Percentiles rank a stretch among this genome's conserved stretches.
Conservation (phyloP, 768 basidiomycete species). For the Podaxis rugospora region DNA sequence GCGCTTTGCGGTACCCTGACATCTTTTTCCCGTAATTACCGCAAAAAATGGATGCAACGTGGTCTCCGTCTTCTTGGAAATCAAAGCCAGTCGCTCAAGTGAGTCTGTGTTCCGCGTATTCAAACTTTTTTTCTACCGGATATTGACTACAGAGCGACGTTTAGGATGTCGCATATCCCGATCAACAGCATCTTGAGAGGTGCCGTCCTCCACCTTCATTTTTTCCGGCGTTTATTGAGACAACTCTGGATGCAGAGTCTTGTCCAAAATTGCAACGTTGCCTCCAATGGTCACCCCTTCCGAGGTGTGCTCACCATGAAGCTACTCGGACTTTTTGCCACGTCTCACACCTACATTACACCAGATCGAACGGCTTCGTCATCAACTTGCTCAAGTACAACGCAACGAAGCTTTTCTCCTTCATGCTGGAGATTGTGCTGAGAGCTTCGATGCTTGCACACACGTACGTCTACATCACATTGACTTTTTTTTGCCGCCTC, state of each 20-base stretch:
- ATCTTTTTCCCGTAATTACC: conserved; percentile 1
- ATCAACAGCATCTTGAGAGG: conserved; percentile 17
- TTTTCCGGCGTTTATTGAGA: background rate
- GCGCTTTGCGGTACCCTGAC: background rate
- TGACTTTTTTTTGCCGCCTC: conserved; percentile 1
- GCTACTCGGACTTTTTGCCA: conserved; percentile 25
- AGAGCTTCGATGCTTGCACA: conserved; percentile 89
- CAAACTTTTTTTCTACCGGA: background rate
- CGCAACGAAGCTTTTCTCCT: conserved; percentile 88
- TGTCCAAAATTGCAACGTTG: conserved; percentile 70
- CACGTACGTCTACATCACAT: conserved; percentile 46
- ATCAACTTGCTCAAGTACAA: conserved; percentile 78
- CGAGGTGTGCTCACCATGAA: conserved; percentile 55
- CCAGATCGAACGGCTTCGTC: conserved; percentile 79
- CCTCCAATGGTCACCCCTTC: conserved; percentile 92
- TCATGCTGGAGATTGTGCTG: conserved; percentile 98
- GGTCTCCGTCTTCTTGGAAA: conserved; percentile 82
- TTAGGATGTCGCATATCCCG: conserved; percentile 20
- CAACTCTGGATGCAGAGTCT: conserved; percentile 44
- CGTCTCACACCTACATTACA: conserved; percentile 9
- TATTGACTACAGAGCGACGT: background rate
- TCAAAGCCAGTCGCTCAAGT: conserved; percentile 24
- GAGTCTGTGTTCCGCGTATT: conserved; percentile 1
- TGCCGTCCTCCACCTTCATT: conserved; percentile 5
- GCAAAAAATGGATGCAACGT: conserved; percentile 23